Conservation (phyloP, 495 filamentous ascomycete genomes). For the Cercophora scortea region DNA sequence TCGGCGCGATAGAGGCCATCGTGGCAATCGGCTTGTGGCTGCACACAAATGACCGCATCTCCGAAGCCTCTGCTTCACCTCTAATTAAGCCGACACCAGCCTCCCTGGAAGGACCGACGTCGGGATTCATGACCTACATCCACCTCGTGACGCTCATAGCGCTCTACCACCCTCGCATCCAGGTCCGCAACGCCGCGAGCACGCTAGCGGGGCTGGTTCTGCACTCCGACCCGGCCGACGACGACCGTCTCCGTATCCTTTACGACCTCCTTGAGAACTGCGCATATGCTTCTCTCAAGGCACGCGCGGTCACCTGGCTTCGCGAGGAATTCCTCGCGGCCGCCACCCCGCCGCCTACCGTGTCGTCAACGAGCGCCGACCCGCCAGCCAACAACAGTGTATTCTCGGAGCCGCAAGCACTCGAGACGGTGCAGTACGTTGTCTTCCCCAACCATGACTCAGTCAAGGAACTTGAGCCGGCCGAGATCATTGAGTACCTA, state of each 20-base stretch:
- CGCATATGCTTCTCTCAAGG: slow-evolving; percentile 68
- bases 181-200: slow-evolving; percentile 65
- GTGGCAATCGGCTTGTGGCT: slow-evolving; percentile 46
- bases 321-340: slow-evolving; percentile 70
- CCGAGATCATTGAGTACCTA: slow-evolving; percentile 26
- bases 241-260: slow-evolving; percentile 66
- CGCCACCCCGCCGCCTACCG: neutral
- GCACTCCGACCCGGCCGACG: slow-evolving; percentile 65
- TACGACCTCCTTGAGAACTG: slow-evolving; percentile 74
- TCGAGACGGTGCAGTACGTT: slow-evolving; percentile 38
- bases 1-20: slow-evolving; percentile 39
- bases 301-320: slow-evolving; percentile 76
- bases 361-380: slow-evolving; percentile 5
- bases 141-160: slow-evolving; percentile 59
- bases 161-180: slow-evolving; percentile 57
- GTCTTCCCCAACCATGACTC: slow-evolving; percentile 32
- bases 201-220: slow-evolving; percentile 64
- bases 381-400: slow-evolving; percentile 29
- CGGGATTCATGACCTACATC: slow-evolving; percentile 46
- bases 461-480: slow-evolving; percentile 17
- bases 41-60: slow-evolving; percentile 26
- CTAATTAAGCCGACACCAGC: slow-evolving; percentile 4
- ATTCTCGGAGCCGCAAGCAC: slow-evolving; percentile 47
- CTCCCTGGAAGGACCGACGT: slow-evolving; percentile 12
- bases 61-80: slow-evolving; percentile 9